Conservation (phyloP, 2,329 filamentous ascomycete genomes). For the Aspergillus sp. region DNA sequence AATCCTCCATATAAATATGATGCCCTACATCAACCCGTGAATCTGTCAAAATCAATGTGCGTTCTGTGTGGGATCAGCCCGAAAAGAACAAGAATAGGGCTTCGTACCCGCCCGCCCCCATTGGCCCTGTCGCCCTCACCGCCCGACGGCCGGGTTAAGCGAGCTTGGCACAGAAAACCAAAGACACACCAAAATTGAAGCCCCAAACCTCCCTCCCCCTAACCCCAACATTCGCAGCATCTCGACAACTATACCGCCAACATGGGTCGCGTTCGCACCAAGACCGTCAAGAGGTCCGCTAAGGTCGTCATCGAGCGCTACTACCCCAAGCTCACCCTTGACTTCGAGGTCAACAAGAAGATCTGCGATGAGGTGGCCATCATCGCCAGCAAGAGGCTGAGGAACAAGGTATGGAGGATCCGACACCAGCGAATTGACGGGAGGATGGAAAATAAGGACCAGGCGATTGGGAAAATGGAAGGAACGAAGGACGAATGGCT, state of each 20-base stretch:
- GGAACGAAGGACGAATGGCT: background rate
- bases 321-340: conserved; percentile 96
- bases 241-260: conserved; percentile 32
- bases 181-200: conserved; percentile 4
- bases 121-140: background rate
- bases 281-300: conserved; percentile 80
- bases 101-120: background rate
- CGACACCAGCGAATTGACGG: background rate
- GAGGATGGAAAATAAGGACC: background rate
- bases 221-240: background rate
- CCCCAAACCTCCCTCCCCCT: background rate
- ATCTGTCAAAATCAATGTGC: background rate
- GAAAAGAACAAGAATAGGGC: background rate
- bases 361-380: conserved; percentile 99
- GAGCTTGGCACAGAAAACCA: conserved; percentile 3
- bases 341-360: conserved; percentile 99
- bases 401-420: conserved; percentile 78
- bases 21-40: too few relatives aligned
- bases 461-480: too few relatives aligned
- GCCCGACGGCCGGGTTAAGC: background rate
- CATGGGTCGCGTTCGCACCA: conserved; percentile 52
- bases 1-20: too few relatives aligned
- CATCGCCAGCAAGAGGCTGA: conserved; percentile 97
- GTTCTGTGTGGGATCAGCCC: background rate
- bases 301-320: conserved; percentile 99